Percentiles rank a stretch among this genome's conserved stretches.
Conservation (phyloP, 1,284 basidiomycete genomes). For the Pseudozyma thailandica region DNA sequence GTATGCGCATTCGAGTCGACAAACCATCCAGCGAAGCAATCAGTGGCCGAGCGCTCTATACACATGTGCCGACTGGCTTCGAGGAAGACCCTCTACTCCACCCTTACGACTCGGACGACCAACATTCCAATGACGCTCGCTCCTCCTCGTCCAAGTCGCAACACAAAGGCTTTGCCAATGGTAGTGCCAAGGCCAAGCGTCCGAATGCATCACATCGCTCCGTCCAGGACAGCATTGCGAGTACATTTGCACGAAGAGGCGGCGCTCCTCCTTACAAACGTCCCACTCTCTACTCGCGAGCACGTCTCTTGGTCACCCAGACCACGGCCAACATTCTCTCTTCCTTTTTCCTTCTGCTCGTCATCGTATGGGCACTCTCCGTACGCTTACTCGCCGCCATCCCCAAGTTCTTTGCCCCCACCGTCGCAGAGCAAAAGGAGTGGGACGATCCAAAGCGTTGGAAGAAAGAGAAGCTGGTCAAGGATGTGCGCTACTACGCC, state of each 20-base stretch:
- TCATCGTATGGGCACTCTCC: constrained; percentile 69
- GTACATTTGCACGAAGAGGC: constrained; percentile 52
- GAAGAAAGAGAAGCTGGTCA: constrained; percentile 71
- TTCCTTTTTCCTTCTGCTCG: constrained; percentile 71
- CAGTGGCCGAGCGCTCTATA: constrained; percentile 54
- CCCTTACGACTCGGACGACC: constrained; percentile 26
- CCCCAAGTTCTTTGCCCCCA: constrained; percentile 35
- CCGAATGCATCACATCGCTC: constrained; percentile 6
- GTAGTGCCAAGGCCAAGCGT: constrained; percentile 15
- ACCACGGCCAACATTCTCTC: constrained; percentile 71
- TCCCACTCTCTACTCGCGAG: constrained; percentile 53
- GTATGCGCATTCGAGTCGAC: constrained; percentile 62
- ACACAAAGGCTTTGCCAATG: background rate
- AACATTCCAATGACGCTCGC: background rate
- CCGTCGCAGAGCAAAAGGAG: constrained; percentile 23
- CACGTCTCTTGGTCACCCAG: constrained; percentile 70
- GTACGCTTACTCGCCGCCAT: constrained; percentile 49
- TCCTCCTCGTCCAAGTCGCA: constrained; percentile 7
- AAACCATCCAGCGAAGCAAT: constrained; percentile 49
- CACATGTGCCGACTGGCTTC: constrained; percentile 55
- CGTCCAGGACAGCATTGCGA: constrained; percentile 15
- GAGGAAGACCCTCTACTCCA: constrained; percentile 52
- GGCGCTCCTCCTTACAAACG: constrained; percentile 53
- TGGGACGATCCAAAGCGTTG: constrained; percentile 73
- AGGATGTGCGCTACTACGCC: constrained; percentile 74